Percentiles rank a stretch among this genome's conserved stretches.
Conservation (phyloP, 768 basidiomycete genomes). For the Termitomyces sp. region DNA sequence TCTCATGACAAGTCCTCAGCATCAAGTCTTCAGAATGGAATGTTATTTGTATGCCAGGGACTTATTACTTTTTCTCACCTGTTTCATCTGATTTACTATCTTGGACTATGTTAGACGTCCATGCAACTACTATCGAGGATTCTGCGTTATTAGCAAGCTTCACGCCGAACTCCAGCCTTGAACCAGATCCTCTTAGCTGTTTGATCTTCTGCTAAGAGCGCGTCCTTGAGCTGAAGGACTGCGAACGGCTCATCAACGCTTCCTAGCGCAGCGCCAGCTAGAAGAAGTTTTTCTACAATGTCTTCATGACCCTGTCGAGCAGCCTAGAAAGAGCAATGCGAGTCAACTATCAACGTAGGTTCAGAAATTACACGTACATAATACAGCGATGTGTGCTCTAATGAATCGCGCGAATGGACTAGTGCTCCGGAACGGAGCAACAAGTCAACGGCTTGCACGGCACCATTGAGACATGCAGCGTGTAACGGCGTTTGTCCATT, state of each 20-base stretch:
- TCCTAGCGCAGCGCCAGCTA: slow-evolving; percentile 70
- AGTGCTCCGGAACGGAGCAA: slow-evolving; percentile 71
- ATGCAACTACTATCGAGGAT: neutral
- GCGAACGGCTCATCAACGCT: slow-evolving; percentile 64
- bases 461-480: slow-evolving; percentile 69
- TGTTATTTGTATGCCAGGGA: too few species aligned
- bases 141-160: neutral
- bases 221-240: slow-evolving; percentile 34
- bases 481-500: slow-evolving; percentile 77
- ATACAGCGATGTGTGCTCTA: slow-evolving; percentile 83
- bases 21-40: too few species aligned
- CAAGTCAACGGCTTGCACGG: slow-evolving; percentile 32
- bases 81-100: neutral
- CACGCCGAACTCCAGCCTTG: slow-evolving; percentile 36
- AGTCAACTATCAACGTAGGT: neutral
- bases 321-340: slow-evolving; percentile 42
- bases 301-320: slow-evolving; percentile 63
- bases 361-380: slow-evolving; percentile 40
- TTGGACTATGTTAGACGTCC: too few species aligned
- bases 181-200: slow-evolving; percentile 45
- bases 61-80: neutral
- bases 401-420: slow-evolving; percentile 72
- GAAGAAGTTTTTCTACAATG: slow-evolving; percentile 58
- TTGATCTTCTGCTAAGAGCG: slow-evolving; percentile 34
- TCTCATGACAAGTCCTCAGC: too few species aligned